phyloP scores from a whole-genome alignment of 768 basidiomycete genomes.

The Russula sp. region DNA sequence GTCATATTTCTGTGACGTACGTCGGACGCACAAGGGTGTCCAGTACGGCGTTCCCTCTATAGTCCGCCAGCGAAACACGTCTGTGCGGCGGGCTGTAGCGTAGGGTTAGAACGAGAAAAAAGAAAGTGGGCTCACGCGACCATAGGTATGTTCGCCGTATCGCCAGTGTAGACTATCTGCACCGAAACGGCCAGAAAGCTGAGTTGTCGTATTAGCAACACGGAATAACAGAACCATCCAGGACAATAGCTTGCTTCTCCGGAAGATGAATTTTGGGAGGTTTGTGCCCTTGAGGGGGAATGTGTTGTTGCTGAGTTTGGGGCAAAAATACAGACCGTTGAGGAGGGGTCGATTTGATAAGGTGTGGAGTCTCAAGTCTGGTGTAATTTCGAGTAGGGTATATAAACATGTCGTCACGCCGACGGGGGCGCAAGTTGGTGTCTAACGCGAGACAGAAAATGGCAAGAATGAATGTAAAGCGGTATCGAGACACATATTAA shows the following conservation, averaged over 20 bases:
- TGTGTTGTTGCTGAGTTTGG: neutral
- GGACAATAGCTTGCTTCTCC: slow-evolving; percentile 25
- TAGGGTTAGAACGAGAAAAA: neutral
- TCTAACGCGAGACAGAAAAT: slow-evolving; percentile 2
- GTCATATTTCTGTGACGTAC: slow-evolving; percentile 28
- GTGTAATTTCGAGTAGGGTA: slow-evolving; percentile 7
- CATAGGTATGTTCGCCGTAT: slow-evolving; percentile 42
- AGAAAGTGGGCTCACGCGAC: slow-evolving; percentile 39
- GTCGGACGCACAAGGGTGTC: slow-evolving; percentile 51
- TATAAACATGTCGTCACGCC: slow-evolving; percentile 19
- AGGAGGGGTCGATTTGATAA: slow-evolving; percentile 1
- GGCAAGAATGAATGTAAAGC: slow-evolving; percentile 7
- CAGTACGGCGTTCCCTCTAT: slow-evolving; percentile 39
- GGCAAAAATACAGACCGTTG: neutral
- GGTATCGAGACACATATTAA: slow-evolving; percentile 8
- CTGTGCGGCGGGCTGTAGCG: slow-evolving; percentile 28
- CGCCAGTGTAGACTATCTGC: slow-evolving; percentile 40
- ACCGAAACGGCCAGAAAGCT: slow-evolving; percentile 46
- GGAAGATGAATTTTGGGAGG: slow-evolving; percentile 28
- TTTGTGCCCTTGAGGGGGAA: slow-evolving; percentile 14
- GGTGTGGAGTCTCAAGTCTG: slow-evolving; percentile 3
- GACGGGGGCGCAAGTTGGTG: slow-evolving; percentile 9
- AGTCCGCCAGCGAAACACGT: slow-evolving; percentile 47
- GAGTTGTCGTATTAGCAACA: slow-evolving; percentile 8
- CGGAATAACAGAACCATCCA: slow-evolving; percentile 9